Evolutionary conservation across 768 basidiomycete genomes (phyloP).

Genomic region (Hypholoma sublateritium): DNA sequence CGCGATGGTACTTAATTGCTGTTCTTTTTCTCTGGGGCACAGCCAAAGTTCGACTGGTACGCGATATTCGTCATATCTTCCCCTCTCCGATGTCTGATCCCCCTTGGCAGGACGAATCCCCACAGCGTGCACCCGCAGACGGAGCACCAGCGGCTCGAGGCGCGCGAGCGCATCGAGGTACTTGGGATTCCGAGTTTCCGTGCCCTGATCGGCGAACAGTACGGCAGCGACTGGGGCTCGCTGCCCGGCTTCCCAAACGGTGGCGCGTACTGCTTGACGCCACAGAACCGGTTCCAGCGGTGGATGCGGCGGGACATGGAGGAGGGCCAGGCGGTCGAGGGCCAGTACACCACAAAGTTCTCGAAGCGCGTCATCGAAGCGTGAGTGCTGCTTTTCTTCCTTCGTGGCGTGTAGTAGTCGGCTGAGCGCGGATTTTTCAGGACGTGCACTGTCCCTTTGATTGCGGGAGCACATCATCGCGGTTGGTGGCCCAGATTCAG

Average conservation of each 20-base stretch:
- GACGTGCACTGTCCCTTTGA: slow-evolving; percentile 54
- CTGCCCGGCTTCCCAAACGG: slow-evolving; percentile 50
- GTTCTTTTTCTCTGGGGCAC: slow-evolving; percentile 1
- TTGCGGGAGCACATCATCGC: slow-evolving; percentile 47
- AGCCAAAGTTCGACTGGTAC: slow-evolving; percentile 76
- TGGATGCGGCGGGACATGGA: slow-evolving; percentile 25
- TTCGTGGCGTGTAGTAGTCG: not conserved
- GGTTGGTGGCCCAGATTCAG: slow-evolving; percentile 32
- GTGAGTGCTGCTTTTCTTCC: slow-evolving; percentile 28
- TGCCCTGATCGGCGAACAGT: slow-evolving; percentile 26
- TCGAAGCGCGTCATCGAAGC: slow-evolving; percentile 46
- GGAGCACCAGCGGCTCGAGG: slow-evolving; percentile 30
- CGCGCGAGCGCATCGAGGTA: slow-evolving; percentile 31
- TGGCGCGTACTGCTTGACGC: slow-evolving; percentile 38
- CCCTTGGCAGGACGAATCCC: slow-evolving; percentile 53
- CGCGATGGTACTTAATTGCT: slow-evolving; percentile 2
- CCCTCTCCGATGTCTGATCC: not conserved
- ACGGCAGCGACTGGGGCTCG: slow-evolving; percentile 4
- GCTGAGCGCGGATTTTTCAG: slow-evolving; percentile 25
- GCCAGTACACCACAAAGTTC: slow-evolving; percentile 58
- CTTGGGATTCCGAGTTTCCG: slow-evolving; percentile 46
- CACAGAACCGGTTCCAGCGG: slow-evolving; percentile 46
- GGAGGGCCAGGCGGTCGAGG: slow-evolving; percentile 32
- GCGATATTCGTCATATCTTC: not conserved
- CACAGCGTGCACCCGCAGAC: slow-evolving; percentile 38